Conservation (phyloP, 2,329 filamentous ascomycete genomes). For the Allantophomopsis lycopodina region DNA sequence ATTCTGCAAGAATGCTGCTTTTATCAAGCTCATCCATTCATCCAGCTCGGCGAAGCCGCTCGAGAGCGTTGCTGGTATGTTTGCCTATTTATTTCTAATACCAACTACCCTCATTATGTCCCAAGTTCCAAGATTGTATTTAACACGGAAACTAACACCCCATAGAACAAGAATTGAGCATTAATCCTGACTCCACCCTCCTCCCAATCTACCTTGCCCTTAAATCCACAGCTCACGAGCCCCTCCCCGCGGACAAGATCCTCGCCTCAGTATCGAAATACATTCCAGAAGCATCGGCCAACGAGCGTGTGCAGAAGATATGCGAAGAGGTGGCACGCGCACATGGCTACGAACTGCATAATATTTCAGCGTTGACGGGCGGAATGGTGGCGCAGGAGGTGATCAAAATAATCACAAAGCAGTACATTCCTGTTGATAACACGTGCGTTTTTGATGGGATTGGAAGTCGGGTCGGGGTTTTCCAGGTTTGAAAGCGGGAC, state of each 20-base stretch:
- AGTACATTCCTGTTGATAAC: conserved; percentile 60
- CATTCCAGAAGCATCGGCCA: conserved; percentile 31
- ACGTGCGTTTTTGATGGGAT: conserved; percentile 61
- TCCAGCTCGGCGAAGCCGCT: conserved; percentile 1
- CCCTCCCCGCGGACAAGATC: conserved; percentile 34
- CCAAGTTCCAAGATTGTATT: conserved; percentile 11
- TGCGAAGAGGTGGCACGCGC: conserved; percentile 61
- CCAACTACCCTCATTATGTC: conserved; percentile 10
- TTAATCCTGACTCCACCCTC: conserved; percentile 44
- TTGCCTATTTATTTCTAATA: background rate
- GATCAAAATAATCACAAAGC: conserved; percentile 73
- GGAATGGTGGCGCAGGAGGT: conserved; percentile 95
- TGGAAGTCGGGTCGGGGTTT: conserved; percentile 16
- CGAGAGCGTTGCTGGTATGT: too few relatives aligned
- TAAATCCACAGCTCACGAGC: conserved; percentile 32
- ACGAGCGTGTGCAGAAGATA: conserved; percentile 35
- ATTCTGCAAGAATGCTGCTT: conserved; percentile 91
- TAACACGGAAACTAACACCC: conserved; percentile 12
- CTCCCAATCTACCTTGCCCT: conserved; percentile 58
- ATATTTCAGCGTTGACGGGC: conserved; percentile 74
- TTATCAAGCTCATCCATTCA: conserved; percentile 71
- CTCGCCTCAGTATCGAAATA: conserved; percentile 27
- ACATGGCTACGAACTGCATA: conserved; percentile 78
- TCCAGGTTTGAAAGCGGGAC: conserved; percentile 11
- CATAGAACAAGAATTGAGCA: conserved; percentile 37